phyloP scores from a whole-genome alignment of 78 protist species.

The Emiliania huxleyi region DNA sequence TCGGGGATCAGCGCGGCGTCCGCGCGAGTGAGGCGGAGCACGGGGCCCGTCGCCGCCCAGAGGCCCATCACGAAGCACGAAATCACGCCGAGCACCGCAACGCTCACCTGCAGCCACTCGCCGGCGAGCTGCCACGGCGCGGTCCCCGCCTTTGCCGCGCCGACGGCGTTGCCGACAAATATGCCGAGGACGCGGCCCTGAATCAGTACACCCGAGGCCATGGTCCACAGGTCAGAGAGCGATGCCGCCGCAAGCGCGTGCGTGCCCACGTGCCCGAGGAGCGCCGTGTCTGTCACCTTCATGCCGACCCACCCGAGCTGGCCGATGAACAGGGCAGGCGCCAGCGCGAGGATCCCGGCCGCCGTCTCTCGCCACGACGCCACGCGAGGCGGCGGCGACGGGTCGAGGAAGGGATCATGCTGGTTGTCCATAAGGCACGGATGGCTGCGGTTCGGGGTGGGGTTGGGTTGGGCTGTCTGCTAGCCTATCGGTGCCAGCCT shows the following conservation, averaged over 20 bases:
- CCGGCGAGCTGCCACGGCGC: background rate
- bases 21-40: background rate
- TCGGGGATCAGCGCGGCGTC: background rate
- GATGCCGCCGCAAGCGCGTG: background rate
- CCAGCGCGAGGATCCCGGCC: too few species aligned
- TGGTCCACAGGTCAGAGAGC: constrained; percentile 16
- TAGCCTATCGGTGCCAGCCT: too few species aligned
- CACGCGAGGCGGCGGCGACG: too few species aligned
- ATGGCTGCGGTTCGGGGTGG: too few species aligned
- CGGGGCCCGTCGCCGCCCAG: constrained; percentile 5
- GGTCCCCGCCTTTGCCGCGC: too few species aligned
- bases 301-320: background rate
- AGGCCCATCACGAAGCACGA: background rate
- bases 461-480: too few species aligned
- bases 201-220: background rate
- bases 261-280: constrained; percentile 25
- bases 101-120: background rate
- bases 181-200: background rate
- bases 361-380: too few species aligned
- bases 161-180: background rate
- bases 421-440: too few species aligned
- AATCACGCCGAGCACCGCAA: background rate
- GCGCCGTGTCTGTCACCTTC: constrained; percentile 36
- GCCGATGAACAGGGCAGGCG: too few species aligned
- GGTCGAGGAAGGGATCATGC: too few species aligned